Conservation (phyloP, 139 green algal genomes). For the Chlamydomonas sp. region DNA sequence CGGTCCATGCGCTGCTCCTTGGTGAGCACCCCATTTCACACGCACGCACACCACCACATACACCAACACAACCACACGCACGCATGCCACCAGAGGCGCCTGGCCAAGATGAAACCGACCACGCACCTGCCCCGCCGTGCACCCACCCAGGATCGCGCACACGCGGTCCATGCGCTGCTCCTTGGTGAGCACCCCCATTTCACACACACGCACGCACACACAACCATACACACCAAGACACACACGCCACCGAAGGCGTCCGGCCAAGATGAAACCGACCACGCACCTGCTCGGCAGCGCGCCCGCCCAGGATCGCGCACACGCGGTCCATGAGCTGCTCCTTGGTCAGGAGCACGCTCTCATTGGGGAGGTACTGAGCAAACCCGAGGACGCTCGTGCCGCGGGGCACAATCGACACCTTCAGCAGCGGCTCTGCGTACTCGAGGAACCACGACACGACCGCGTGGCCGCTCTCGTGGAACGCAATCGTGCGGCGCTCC, state of each 20-base stretch:
- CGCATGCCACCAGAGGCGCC: not conserved
- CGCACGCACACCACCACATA: too few relatives aligned
- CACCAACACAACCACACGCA: too few relatives aligned
- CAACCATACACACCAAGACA: too few relatives aligned
- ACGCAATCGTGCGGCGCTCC: constrained; percentile 94
- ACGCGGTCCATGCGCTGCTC: constrained; percentile 72
- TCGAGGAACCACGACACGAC: constrained; percentile 97
- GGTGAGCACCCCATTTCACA: not conserved
- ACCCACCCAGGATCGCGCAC: not conserved
- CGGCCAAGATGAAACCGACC: not conserved
- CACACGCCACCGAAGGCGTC: not conserved
- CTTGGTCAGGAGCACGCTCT: constrained; percentile 94
- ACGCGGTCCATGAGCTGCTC: constrained; percentile 87
- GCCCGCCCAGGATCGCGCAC: constrained; percentile 91
- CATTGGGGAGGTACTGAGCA: constrained; percentile 98
- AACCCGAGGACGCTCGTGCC: constrained; percentile 93
- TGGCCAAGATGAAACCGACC: not conserved
- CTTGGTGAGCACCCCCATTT: constrained; percentile 62
- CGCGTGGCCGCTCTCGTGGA: constrained; percentile 90
- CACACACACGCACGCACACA: too few relatives aligned
- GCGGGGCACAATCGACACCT: constrained; percentile 97
- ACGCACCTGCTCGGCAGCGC: constrained; percentile 87
- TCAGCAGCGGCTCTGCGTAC: constrained; percentile 95
- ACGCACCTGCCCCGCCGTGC: not conserved
- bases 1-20: constrained; percentile 70